A percentile compares a stretch with the other conserved stretches of the same genome.
These are phyloP conservation scores for Phytophthora fragariaefolia DNA, from an alignment of 352 stramenopile genomes.

Conservation along the genomic window DNA sequence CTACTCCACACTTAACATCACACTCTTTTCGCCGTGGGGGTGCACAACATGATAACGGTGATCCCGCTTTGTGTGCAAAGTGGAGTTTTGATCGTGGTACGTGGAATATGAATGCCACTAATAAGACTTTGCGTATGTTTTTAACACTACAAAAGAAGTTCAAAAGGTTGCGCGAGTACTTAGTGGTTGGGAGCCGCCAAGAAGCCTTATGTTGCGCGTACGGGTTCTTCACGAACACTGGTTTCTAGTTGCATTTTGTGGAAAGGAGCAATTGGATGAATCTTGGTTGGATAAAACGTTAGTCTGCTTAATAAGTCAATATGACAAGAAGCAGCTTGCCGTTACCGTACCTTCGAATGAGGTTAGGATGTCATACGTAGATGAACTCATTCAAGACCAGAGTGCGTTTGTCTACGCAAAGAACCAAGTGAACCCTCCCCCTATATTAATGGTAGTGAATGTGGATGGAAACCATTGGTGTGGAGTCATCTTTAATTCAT, in stretches of 20 bases:
- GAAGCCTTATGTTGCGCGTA: not conserved
- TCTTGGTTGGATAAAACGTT: not conserved
- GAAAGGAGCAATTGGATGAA: slow-evolving; percentile 10
- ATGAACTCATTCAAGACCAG: not conserved
- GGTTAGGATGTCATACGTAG: not conserved
- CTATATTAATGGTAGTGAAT: not conserved
- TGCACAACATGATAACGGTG: slow-evolving; percentile 3
- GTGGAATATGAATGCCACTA: slow-evolving; percentile 10
- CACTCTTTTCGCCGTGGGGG: slow-evolving; percentile 7
- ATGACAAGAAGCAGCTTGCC: not conserved
- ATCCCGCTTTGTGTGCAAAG: slow-evolving; percentile 1
- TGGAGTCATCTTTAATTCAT: not conserved
- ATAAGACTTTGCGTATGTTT: slow-evolving; percentile 12
- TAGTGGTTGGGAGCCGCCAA: slow-evolving; percentile 2
- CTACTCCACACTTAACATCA: not conserved
- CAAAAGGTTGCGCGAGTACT: slow-evolving; percentile 4
- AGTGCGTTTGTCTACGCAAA: not conserved
- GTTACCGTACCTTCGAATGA: slow-evolving; percentile 4
- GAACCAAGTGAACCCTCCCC: not conserved
- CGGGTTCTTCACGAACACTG: not conserved
- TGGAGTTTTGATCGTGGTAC: slow-evolving; percentile 18
- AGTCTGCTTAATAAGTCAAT: not conserved
- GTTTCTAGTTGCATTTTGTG: not conserved
- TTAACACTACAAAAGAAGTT: slow-evolving; percentile 18
- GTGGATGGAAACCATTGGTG: slow-evolving; percentile 3